These are phyloP conservation scores for Phtheirospermum japonicum DNA, from an alignment of 257 asterid genomes.

Conservation along the genomic window DNA sequence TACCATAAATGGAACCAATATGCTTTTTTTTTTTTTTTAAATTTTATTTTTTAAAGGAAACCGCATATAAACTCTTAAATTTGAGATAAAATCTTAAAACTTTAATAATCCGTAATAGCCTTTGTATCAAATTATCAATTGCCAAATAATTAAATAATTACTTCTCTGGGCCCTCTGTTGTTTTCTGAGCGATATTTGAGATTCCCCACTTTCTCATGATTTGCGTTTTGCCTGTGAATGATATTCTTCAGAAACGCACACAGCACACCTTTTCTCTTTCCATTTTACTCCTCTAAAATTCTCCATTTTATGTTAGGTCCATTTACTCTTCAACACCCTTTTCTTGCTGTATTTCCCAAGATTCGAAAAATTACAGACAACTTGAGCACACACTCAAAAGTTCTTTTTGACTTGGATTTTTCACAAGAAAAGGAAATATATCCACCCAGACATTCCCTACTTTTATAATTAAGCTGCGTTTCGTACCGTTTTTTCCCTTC, in stretches of 20 bases:
- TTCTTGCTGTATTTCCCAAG: conserved; percentile 26
- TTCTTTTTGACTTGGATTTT: conserved; percentile 1
- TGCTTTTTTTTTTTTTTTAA: too few relatives aligned
- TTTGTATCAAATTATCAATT: too few relatives aligned
- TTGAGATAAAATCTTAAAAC: too few relatives aligned
- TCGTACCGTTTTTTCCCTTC: conserved; percentile 7
- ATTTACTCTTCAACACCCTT: neutral
- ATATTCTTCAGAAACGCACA: conserved; percentile 14
- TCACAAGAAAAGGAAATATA: neutral
- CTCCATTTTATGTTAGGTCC: too few relatives aligned
- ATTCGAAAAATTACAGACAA: conserved; percentile 26
- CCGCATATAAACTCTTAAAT: too few relatives aligned
- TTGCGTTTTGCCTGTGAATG: conserved; percentile 10
- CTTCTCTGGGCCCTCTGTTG: too few relatives aligned
- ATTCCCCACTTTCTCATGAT: conserved; percentile 31
- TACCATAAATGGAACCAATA: too few relatives aligned
- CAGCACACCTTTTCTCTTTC: conserved; percentile 17
- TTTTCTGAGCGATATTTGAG: too few relatives aligned
- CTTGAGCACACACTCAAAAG: conserved; percentile 15
- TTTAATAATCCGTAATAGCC: too few relatives aligned
- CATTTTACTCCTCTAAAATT: conserved; percentile 18
- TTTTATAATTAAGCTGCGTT: neutral
- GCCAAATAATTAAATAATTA: too few relatives aligned
- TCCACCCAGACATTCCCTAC: conserved; percentile 6
- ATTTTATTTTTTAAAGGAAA: too few relatives aligned